Percentiles rank a stretch among this genome's conserved stretches.
These are phyloP conservation scores for Cercospora berteroae DNA, from an alignment of 2,329 filamentous ascomycete species.

Conservation along the genomic window DNA sequence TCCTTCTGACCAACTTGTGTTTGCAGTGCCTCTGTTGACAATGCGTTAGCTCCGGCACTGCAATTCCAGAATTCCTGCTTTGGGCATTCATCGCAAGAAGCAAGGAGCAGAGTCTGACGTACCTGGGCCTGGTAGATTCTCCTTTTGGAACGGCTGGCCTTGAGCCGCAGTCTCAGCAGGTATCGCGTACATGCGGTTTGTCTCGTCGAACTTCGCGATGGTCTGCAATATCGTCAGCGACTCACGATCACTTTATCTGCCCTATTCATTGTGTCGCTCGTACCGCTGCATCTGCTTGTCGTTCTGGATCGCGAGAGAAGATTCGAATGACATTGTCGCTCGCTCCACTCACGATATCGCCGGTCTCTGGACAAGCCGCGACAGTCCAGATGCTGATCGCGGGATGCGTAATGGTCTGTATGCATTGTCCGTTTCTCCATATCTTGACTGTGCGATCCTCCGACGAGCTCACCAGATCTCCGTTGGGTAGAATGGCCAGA, in stretches of 20 bases:
- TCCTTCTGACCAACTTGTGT: slow-evolving; percentile 88
- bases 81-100: background rate
- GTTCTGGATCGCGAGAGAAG: slow-evolving; percentile 71
- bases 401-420: slow-evolving; percentile 95
- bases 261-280: background rate
- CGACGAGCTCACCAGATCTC: slow-evolving; percentile 84
- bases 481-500: slow-evolving; percentile 71
- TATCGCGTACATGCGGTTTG: slow-evolving; percentile 44
- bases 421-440: slow-evolving; percentile 78
- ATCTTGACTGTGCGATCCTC: slow-evolving; percentile 92
- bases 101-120: slow-evolving; percentile 19
- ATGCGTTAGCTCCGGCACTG: background rate
- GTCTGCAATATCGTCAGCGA: slow-evolving; percentile 24
- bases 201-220: slow-evolving; percentile 73
- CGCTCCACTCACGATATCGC: slow-evolving; percentile 89
- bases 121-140: slow-evolving; percentile 76
- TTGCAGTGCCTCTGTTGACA: slow-evolving; percentile 66
- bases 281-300: slow-evolving; percentile 66
- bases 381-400: slow-evolving; percentile 96
- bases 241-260: background rate
- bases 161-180: slow-evolving; percentile 64
- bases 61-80: background rate
- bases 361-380: slow-evolving; percentile 74
- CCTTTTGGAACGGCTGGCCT: slow-evolving; percentile 71
- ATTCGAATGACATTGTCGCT: slow-evolving; percentile 84